Percentiles rank a stretch among this genome's conserved stretches.
Evolutionary conservation across 148 eudicot species (phyloP).

Genomic region (Rhododendron vialii): DNA sequence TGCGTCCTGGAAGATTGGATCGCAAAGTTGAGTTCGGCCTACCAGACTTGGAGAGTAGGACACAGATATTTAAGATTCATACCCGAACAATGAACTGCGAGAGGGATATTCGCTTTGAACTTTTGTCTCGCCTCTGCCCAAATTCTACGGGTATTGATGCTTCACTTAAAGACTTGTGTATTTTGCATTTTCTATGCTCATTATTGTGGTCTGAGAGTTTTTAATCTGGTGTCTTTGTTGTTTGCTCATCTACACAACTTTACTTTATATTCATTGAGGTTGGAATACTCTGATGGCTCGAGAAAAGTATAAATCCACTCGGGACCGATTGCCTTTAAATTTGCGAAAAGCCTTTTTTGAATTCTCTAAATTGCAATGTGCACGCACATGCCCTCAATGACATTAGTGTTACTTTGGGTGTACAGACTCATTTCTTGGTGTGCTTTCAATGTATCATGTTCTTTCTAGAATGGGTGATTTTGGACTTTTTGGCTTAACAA

Average conservation of each 20-base stretch:
- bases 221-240: not conserved
- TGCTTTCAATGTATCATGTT: not conserved
- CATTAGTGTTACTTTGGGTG: not conserved
- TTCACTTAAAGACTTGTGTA: not conserved
- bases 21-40: constrained; percentile 92
- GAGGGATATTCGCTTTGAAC: constrained; percentile 90
- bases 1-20: constrained; percentile 91
- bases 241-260: not conserved
- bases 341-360: not conserved
- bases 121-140: constrained; percentile 94
- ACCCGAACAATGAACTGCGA: constrained; percentile 95
- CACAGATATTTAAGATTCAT: constrained; percentile 89
- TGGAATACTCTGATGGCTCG: not conserved
- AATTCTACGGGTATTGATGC: constrained; percentile 65
- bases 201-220: not conserved
- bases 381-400: not conserved
- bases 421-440: not conserved
- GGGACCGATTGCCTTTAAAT: not conserved
- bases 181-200: not conserved
- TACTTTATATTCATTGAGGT: not conserved
- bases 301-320: not conserved
- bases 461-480: not conserved
- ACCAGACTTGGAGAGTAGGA: constrained; percentile 86
- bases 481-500: not conserved
- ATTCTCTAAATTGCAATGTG: not conserved